Base-by-base conservation (phyloP, 2,329 filamentous ascomycete species). In the Emydomyces testavorans region DNA sequence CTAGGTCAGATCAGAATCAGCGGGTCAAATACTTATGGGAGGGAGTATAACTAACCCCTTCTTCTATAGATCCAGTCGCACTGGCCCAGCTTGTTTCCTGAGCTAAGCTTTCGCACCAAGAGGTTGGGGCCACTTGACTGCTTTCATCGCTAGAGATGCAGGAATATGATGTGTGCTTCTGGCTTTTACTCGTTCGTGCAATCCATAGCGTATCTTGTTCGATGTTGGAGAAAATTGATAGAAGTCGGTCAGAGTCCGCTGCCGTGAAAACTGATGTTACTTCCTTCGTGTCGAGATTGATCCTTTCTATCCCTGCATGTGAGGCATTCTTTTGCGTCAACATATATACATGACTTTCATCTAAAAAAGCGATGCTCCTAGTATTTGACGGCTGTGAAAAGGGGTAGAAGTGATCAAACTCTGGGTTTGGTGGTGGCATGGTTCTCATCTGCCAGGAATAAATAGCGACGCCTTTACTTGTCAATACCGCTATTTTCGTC, bases 401-500 rank as follows among this genome's bases (percentile, higher is more conserved):
- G 4, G 64, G 60, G 53, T 66, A 61, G 50, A 62, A 65, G 2
- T 61, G 65, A 50, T 66, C 62, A 2, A 69, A 58, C 15, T 65
- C 57, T 3, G 66, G 66, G n/a, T 58, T 35, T 18, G 60, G 58
- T 31, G 65, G 57, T n/a, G 65, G 63, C 18, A 56, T 56, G 34
- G 54, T 61, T 48, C 76, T 75, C 43, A 79, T 70, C 23, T 81
- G 76, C 73, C 86, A 86, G 10, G 77, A 66, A 58, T 83, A 93
- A 0, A 93, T 52, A 24, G 82, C 76, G 20, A 94, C 68, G 1
- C 77, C 78, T 13, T 68, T 61, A 23, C 76, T 72, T 56, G 88
- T 84, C 16, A 95, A 70, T 6, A 93, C 76, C 2, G 80, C 86
- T 60, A 96, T 74, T 6, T 72, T 71, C 1, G 73, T 74, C 41